Evolutionary conservation across 192 early-diverging fungal species (phyloP), one percentile per base, ranked within the genome.

Genomic region (Coemansia sp.): DNA sequence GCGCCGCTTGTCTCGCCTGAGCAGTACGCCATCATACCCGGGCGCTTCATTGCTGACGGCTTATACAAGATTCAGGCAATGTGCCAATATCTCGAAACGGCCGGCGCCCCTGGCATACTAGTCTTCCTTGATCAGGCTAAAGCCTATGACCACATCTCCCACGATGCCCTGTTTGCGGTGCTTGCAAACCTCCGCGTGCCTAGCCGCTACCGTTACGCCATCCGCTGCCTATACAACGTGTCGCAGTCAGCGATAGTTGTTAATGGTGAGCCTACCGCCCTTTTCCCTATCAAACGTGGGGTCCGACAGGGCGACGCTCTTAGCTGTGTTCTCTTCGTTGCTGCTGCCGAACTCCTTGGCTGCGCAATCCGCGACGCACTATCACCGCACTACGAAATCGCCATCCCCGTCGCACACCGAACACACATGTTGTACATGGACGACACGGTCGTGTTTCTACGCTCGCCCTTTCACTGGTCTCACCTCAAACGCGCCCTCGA

Each of bases 91-190:
- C 39, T 60, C 6, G 53, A 55, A 15, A 0, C 13, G 23, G 12
- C 6, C 1, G 0, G 21, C 11, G 21, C 0, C 0, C 46, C 50
- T 12, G 52, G 48, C 5, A 45, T 43, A 0, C 38, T 67, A 22
- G 52, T 61, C 25, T 61, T 67, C 45, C 58, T 67, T 0, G 57
- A 67, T 14, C 57, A 59, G 30, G 57, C 45, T 5, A 67, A 67
- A 19, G 58, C 66, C 0, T 61, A 43, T 13, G 52, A 61, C 17
- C 49, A 37, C 4, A 45, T 67, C 13, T 23, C 45, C n/a, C 66
- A 67, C 22, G 30, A 30, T 15, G 21, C 58, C 6, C 30, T 67
- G n/a, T 67, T 67, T 17, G 38, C 43, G 10, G 57, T 66, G 3
- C 51, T 59, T 4, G 33, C 12, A 37, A 59, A 47, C 17, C 44